A percentile compares a stretch with the other conserved stretches of the same genome.
Evolutionary conservation across 768 basidiomycete genomes (phyloP).

Genomic region (Lyophyllum decastes): DNA sequence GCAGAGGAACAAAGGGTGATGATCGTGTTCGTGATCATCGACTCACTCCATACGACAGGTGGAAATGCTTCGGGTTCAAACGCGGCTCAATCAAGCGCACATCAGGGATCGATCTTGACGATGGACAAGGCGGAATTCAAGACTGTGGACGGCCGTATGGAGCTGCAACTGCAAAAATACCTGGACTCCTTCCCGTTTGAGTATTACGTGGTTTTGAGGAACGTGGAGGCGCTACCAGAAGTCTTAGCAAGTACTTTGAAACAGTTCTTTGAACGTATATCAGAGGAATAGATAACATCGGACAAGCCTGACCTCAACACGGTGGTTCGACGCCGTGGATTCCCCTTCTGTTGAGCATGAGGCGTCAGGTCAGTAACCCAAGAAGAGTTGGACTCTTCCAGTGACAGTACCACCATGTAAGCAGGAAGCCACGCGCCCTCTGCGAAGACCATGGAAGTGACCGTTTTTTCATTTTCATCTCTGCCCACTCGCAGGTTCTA

Average conservation of each 20-base stretch:
- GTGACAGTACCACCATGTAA: no score
- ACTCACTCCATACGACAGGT: slow-evolving; percentile 65
- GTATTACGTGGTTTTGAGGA: slow-evolving; percentile 91
- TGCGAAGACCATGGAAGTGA: no score
- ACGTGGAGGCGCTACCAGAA: slow-evolving; percentile 90
- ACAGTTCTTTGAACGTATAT: slow-evolving; percentile 88
- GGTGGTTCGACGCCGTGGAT: no score
- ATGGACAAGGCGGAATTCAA: slow-evolving; percentile 94
- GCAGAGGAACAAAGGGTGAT: slow-evolving; percentile 91
- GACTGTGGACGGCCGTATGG: slow-evolving; percentile 77
- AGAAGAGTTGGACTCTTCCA: no score
- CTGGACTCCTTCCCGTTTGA: slow-evolving; percentile 98
- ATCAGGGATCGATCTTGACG: slow-evolving; percentile 80
- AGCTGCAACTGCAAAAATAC: slow-evolving; percentile 86
- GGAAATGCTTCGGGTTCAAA: slow-evolving; percentile 17
- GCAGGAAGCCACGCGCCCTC: no score
- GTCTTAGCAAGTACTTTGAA: slow-evolving; percentile 85
- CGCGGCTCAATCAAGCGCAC: slow-evolving; percentile 19
- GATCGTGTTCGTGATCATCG: slow-evolving; percentile 95
- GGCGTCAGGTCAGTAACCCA: no score
- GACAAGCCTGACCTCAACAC: no score
- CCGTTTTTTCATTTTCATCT: no score
- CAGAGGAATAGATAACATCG: slow-evolving; percentile 59
- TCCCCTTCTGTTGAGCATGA: no score
- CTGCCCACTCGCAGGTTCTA: no score